Conservation (phyloP, 257 asterid genomes). For the Solanum lycopersicoides region DNA sequence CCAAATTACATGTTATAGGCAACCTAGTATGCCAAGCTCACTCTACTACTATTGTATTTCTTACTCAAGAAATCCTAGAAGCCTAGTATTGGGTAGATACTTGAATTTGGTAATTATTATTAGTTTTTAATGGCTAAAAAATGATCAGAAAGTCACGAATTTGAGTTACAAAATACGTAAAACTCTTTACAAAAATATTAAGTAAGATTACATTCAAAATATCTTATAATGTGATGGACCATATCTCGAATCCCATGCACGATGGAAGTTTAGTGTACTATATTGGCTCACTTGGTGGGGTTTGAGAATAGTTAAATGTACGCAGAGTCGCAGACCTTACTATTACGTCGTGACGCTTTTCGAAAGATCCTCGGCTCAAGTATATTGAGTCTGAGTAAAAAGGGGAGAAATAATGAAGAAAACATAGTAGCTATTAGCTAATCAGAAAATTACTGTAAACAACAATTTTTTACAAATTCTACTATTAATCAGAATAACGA, state of each 20-base stretch:
- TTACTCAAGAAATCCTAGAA: neutral
- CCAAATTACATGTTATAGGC: neutral
- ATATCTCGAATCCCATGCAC: neutral
- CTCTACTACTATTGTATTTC: neutral
- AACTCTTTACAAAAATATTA: neutral
- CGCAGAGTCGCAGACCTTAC: rapidly evolving
- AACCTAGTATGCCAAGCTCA: neutral
- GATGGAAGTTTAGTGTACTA: neutral
- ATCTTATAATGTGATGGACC: neutral
- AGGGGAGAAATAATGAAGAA: neutral
- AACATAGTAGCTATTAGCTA: too few species aligned
- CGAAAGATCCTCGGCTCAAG: neutral
- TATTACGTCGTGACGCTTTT: too few species aligned
- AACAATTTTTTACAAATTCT: neutral
- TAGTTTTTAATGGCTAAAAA: neutral
- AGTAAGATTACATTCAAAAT: neutral
- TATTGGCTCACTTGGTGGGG: too few species aligned
- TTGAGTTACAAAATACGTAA: neutral
- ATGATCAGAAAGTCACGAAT: neutral
- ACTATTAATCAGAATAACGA: neutral
- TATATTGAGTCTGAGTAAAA: too few species aligned
- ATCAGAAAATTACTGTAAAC: neutral
- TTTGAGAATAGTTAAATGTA: too few species aligned
- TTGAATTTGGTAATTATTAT: neutral
- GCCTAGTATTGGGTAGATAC: neutral